Evolutionary conservation across 2,329 filamentous ascomycete species (phyloP).

Genomic region (Arthrinium phaeospermum): DNA sequence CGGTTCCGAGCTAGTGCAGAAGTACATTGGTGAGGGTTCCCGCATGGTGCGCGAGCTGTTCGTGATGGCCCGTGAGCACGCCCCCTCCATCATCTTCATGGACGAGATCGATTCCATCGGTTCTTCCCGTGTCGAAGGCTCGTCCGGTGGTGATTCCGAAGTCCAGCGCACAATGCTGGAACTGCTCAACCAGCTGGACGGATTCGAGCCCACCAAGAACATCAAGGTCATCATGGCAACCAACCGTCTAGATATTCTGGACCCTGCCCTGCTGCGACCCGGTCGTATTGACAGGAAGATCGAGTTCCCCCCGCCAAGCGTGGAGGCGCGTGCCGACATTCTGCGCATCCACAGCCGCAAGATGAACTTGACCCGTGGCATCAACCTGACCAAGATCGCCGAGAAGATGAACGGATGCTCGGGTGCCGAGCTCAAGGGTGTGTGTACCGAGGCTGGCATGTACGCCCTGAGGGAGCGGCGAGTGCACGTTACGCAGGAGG

Average conservation of each 20-base stretch:
- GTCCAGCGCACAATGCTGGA: conserved; percentile 99
- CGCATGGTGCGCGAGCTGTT: conserved; percentile 99
- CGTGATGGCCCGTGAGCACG: conserved; percentile 98
- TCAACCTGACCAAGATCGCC: conserved; percentile 97
- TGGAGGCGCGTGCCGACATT: conserved; percentile 97
- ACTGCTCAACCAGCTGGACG: conserved; percentile 95
- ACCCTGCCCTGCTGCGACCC: conserved; percentile 92
- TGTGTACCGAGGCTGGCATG: conserved; percentile 98
- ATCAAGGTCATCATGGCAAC: conserved; percentile 99
- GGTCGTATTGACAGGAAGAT: conserved; percentile 98
- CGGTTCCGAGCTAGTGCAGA: conserved; percentile 95
- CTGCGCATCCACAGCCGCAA: conserved; percentile 95
- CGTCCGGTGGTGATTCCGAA: conserved; percentile 93
- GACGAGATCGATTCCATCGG: conserved; percentile 99
- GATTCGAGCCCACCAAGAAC: conserved; percentile 99
- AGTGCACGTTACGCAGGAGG: conserved; percentile 98
- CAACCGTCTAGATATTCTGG: conserved; percentile 95
- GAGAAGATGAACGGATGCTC: conserved; percentile 99
- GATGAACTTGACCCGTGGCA: conserved; percentile 98
- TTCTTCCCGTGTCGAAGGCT: conserved; percentile 94
- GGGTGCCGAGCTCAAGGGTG: conserved; percentile 96
- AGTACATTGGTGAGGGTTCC: conserved; percentile 98
- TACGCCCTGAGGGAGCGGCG: conserved; percentile 93
- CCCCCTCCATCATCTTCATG: conserved; percentile 99
- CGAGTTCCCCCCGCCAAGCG: conserved; percentile 95